A percentile compares a stretch with the other conserved stretches of the same genome.
Evolutionary conservation across 2,329 filamentous ascomycete species (phyloP).

Genomic region (Lomentospora prolificans): DNA sequence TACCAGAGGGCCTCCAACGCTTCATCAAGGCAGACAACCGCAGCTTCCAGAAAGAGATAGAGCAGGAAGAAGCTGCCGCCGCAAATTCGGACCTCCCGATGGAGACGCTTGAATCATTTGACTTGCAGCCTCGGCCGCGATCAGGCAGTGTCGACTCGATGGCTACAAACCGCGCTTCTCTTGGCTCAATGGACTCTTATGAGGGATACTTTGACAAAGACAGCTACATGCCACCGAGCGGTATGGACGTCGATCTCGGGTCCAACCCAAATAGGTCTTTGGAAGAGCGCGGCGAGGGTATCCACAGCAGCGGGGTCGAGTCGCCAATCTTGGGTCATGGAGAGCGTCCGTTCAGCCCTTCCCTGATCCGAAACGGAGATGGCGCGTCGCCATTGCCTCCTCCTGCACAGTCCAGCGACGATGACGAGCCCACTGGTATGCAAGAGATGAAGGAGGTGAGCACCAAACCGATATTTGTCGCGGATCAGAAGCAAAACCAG

Average conservation of each 20-base stretch:
- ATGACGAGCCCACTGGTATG: background rate
- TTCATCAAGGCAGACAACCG: slow-evolving; percentile 44
- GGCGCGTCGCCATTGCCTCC: background rate
- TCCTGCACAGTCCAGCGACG: background rate
- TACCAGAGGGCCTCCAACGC: slow-evolving; percentile 30
- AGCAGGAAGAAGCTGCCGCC: slow-evolving; percentile 20
- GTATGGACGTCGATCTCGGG: background rate
- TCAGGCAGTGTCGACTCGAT: slow-evolving; percentile 26
- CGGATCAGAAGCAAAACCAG: background rate
- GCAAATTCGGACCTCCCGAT: slow-evolving; percentile 13
- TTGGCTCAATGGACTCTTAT: slow-evolving; percentile 14
- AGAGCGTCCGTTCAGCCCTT: background rate
- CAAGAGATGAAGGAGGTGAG: slow-evolving; percentile 9
- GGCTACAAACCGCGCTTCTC: slow-evolving; percentile 22
- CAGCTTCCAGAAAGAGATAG: slow-evolving; percentile 39
- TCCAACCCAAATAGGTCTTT: background rate
- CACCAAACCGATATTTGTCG: slow-evolving; percentile 4
- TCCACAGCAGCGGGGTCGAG: background rate
- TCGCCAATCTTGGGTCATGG: background rate
- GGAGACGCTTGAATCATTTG: slow-evolving; percentile 8
- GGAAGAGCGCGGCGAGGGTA: background rate
- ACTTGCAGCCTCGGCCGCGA: slow-evolving; percentile 4
- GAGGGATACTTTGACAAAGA: slow-evolving; percentile 1
- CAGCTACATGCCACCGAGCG: slow-evolving; percentile 7
- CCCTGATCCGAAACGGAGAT: too few relatives aligned